Evolutionary conservation across 352 stramenopile genomes (phyloP), one percentile per base, ranked within the genome.

Genomic region (Phytopythium oedochilum): DNA sequence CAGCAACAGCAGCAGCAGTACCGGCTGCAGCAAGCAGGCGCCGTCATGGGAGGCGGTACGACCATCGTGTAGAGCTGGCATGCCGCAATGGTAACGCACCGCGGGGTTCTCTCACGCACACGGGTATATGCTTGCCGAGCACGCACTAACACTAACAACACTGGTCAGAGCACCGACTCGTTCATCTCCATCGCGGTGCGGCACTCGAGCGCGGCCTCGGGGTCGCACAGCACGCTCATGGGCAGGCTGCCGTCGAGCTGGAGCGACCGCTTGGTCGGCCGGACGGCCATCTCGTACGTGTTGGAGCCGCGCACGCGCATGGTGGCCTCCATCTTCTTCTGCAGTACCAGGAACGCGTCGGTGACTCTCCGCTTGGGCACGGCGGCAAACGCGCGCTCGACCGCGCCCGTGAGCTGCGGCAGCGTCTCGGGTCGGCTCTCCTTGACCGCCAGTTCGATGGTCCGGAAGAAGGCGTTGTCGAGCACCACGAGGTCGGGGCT

Each of bases 291-390:
- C 12, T 69, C 59, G 34, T 71, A 76, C 28, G 65, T 50, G 63
- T 76, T 76, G 4, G 64, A 71, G 0, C 68, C 68, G 3, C 64
- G 58, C 25, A 57, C 52, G n/a, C 69, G 45, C 61, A 76, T 68
- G 9, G 68, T 57, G 8, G 64, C 62, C 49, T 76, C 68, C 68
- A 76, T 76, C 9, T 62, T 71, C 53, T 76, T 76, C 34, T 76
- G 68, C 49, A 76, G 55, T 0, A 56, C 34, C 22, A 76, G 34
- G 36, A 63, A 76, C 0, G 50, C 55, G 40, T 70, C 61, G 36
- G 60, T 62, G 18, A 75, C 61, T 38, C 57, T 58, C 7, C 48
- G 51, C 36, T 63, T 61, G 0, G 64, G 49, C 4, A 75, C n/a
- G 9, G 47, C 47, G 11, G 46, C 55, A 50, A 70, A 68, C 14